Evolutionary conservation across 192 early-diverging fungal species (phyloP).

Genomic region (Fimicolochytrium jonesii): DNA sequence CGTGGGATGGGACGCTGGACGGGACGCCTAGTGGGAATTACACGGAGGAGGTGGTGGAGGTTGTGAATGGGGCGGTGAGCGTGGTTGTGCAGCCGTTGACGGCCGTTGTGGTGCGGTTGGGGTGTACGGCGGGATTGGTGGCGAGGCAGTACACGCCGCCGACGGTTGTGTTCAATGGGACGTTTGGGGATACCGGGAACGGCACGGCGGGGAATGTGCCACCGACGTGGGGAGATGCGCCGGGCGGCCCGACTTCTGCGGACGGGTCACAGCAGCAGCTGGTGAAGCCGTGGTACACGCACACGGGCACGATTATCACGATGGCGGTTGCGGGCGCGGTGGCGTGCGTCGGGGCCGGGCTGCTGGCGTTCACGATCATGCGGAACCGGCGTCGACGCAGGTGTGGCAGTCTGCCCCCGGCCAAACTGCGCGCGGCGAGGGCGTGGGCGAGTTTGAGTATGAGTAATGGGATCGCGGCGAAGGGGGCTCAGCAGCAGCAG

Average conservation of each 20-base stretch:
- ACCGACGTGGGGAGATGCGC: background rate
- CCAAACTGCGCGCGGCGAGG: too few relatives aligned
- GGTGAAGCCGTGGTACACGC: background rate
- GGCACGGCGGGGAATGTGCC: too few relatives aligned
- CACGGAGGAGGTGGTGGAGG: slow-evolving; percentile 4
- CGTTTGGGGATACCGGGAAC: too few relatives aligned
- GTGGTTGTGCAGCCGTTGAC: background rate
- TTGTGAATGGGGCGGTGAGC: background rate
- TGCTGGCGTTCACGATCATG: background rate
- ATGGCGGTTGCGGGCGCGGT: slow-evolving; percentile 9
- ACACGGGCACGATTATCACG: background rate
- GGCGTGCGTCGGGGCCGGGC: background rate
- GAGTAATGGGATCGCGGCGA: too few relatives aligned
- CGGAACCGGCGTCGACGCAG: background rate
- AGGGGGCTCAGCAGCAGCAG: too few relatives aligned
- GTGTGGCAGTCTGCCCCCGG: background rate
- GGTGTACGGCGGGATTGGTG: slow-evolving; percentile 4
- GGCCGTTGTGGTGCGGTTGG: slow-evolving; percentile 4
- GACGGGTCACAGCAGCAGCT: background rate
- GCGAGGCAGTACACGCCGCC: slow-evolving; percentile 1
- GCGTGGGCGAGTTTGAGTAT: too few relatives aligned
- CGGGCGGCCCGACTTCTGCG: background rate
- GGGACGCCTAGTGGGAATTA: slow-evolving; percentile 1
- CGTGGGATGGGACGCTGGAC: slow-evolving; percentile 10
- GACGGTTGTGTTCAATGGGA: too few relatives aligned